Conservation (phyloP, 768 basidiomycete species). For the Phlebiopsis gigantea region DNA sequence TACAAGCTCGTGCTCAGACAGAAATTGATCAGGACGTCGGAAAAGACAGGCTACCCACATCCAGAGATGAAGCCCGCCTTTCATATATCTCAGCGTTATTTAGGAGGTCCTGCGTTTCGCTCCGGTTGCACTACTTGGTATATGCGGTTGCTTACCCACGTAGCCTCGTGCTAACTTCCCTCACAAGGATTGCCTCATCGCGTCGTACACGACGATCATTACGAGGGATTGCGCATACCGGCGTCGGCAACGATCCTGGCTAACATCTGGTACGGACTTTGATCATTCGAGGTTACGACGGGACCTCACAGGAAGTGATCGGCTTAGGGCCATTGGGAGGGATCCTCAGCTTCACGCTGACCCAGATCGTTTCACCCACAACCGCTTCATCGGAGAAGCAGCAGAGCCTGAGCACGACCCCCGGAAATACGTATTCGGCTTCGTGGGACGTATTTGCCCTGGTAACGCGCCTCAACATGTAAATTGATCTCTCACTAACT, state of each 20-base stretch:
- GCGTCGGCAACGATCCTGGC: conserved; percentile 12
- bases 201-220: conserved; percentile 15
- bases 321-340: conserved; percentile 17
- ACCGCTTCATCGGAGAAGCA: too few species aligned
- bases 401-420: not conserved
- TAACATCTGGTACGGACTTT: conserved; percentile 14
- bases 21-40: conserved; percentile 18
- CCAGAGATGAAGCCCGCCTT: not conserved
- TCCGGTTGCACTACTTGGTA: conserved; percentile 18
- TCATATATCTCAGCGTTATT: conserved; percentile 18
- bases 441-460: conserved; percentile 7
- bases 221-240: conserved; percentile 16
- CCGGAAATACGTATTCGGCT: conserved; percentile 8
- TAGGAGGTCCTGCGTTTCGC: conserved; percentile 29
- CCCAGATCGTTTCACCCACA: conserved; percentile 19
- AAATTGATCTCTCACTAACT: not conserved
- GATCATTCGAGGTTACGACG: too few species aligned
- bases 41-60: conserved; percentile 6
- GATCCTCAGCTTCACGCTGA: conserved; percentile 13
- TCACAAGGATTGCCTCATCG: conserved; percentile 5
- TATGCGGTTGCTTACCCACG: too few species aligned
- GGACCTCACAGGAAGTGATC: not conserved
- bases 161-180: not conserved
- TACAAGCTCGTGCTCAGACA: conserved; percentile 13
- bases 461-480: not conserved